phyloP scores from a whole-genome alignment of 805 yeast genomes.

The Starmerella kuoi region DNA sequence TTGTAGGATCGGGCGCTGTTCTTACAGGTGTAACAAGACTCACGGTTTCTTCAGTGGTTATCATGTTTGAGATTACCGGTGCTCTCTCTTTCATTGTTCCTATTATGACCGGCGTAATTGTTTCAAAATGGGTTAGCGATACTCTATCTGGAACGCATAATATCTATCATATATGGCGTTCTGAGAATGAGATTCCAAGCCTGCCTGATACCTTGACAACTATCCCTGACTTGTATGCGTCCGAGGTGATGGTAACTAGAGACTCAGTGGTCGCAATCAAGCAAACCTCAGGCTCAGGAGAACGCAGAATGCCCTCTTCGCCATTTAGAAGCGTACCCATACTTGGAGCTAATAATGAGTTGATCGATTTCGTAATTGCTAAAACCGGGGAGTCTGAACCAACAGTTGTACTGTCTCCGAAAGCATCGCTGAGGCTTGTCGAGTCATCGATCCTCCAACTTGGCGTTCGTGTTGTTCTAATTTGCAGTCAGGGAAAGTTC shows the following conservation, averaged over 20 bases:
- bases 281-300: not conserved
- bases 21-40: slow-evolving; percentile 70
- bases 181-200: slow-evolving; percentile 4
- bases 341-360: slow-evolving; percentile 11
- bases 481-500: slow-evolving; percentile 12
- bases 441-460: slow-evolving; percentile 12
- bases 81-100: slow-evolving; percentile 76
- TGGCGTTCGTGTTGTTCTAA: slow-evolving; percentile 18
- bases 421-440: slow-evolving; percentile 13
- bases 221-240: slow-evolving; percentile 13
- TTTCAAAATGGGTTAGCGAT: slow-evolving; percentile 62
- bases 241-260: slow-evolving; percentile 11
- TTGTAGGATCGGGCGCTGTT: slow-evolving; percentile 77
- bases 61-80: slow-evolving; percentile 74
- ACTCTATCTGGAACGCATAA: slow-evolving; percentile 40
- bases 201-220: slow-evolving; percentile 11
- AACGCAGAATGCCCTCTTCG: not conserved
- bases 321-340: slow-evolving; percentile 14
- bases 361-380: slow-evolving; percentile 8
- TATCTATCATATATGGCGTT: slow-evolving; percentile 23
- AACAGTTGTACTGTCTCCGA: slow-evolving; percentile 11
- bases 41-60: slow-evolving; percentile 68
- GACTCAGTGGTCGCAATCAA: slow-evolving; percentile 3
- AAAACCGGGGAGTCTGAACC: slow-evolving; percentile 17
- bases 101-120: slow-evolving; percentile 70